Percentiles rank a stretch among this genome's conserved stretches.
Conservation (phyloP, 441 rosid species). For the Jatropha podagrica region DNA sequence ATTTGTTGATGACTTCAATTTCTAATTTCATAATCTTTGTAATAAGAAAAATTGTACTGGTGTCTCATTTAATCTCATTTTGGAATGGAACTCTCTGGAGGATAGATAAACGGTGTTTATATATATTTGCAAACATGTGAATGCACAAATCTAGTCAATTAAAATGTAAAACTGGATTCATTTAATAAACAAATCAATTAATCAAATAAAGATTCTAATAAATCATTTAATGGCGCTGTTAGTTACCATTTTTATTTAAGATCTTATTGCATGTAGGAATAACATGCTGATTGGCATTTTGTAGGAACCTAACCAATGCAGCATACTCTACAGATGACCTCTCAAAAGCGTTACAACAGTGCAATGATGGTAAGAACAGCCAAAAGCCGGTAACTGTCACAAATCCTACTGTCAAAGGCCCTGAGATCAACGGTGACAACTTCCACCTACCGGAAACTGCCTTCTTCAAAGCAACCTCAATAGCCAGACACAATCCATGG, state of each 20-base stretch:
- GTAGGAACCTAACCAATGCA: constrained; percentile 21
- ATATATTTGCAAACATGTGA: too few species aligned
- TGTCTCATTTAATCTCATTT: too few species aligned
- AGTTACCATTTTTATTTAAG: background rate
- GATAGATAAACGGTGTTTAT: too few species aligned
- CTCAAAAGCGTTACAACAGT: constrained; percentile 36
- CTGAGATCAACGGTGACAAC: constrained; percentile 18
- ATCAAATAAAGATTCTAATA: background rate
- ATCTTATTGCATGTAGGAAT: background rate
- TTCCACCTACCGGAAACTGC: background rate
- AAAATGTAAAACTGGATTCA: background rate
- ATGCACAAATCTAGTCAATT: too few species aligned
- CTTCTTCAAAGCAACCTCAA: constrained; percentile 31
- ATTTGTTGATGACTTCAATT: too few species aligned
- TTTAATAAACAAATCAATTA: background rate
- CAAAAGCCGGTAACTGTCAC: constrained; percentile 29
- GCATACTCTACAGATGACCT: constrained; percentile 43
- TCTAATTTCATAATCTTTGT: too few species aligned
- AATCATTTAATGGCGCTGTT: background rate
- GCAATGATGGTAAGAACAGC: constrained; percentile 38
- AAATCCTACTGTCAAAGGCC: constrained; percentile 30
- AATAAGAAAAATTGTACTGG: too few species aligned
- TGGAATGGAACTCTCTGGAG: too few species aligned
- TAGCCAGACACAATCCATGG: constrained; percentile 34
- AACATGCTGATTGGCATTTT: background rate